phyloP scores from a whole-genome alignment of 2,329 filamentous ascomycete species.

The Phaeosphaeria sp. region DNA sequence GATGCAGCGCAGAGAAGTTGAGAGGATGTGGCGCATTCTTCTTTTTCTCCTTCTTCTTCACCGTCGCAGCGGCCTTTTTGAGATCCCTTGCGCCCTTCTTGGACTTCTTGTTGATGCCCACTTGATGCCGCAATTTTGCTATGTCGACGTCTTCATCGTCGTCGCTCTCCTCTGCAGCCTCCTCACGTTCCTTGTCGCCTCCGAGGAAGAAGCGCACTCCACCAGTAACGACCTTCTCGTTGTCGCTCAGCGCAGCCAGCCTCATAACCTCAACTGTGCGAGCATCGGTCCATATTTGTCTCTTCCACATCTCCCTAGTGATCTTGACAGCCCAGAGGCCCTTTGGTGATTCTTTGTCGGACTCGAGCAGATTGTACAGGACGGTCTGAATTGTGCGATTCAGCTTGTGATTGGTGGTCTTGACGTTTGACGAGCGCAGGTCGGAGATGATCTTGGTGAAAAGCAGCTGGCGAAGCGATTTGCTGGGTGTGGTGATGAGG shows the following conservation, averaged over 20 bases:
- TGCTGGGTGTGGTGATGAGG: constrained; percentile 89
- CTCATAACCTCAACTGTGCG: constrained; percentile 99
- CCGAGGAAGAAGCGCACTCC: constrained; percentile 95
- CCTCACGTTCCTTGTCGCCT: constrained; percentile 93
- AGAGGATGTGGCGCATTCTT: constrained; percentile 86
- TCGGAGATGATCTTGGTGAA: constrained; percentile 92
- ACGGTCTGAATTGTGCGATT: constrained; percentile 94
- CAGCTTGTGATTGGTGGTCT: constrained; percentile 86
- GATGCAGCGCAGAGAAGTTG: constrained; percentile 91
- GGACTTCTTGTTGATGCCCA: constrained; percentile 94
- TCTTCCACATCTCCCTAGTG: constrained; percentile 93
- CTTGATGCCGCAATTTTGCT: constrained; percentile 80
- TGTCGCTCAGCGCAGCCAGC: constrained; percentile 84
- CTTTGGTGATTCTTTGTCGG: constrained; percentile 83
- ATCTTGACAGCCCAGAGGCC: constrained; percentile 96
- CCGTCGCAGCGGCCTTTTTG: constrained; percentile 79
- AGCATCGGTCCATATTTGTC: constrained; percentile 93
- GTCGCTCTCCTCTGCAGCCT: constrained; percentile 81
- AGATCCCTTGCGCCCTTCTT: constrained; percentile 84
- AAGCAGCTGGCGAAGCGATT: constrained; percentile 82
- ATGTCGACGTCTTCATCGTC: constrained; percentile 78
- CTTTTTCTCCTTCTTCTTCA: constrained; percentile 82
- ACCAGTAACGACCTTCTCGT: constrained; percentile 89
- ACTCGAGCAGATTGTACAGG: constrained; percentile 87
- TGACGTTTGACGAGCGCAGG: constrained; percentile 84